phyloP scores from a whole-genome alignment of 352 stramenopile species.

The Phytophthora lateralis region DNA sequence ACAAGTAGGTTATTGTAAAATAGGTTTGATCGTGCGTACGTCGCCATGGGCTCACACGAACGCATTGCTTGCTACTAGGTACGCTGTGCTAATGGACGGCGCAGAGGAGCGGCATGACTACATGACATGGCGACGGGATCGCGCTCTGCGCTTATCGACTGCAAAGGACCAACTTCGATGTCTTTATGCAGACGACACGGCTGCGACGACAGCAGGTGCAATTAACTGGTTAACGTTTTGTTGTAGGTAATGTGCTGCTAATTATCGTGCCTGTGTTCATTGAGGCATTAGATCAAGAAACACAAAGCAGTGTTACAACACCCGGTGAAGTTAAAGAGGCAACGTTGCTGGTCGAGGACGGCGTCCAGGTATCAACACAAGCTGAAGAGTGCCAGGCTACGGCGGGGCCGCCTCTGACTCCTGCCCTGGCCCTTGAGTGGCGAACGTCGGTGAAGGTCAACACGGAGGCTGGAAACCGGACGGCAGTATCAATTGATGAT shows the following conservation, averaged over 20 bases:
- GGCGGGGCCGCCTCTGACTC: background rate
- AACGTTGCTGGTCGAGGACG: background rate
- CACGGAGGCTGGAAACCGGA: conserved; percentile 2
- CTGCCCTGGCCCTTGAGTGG: conserved; percentile 4
- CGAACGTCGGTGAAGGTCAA: conserved; percentile 23
- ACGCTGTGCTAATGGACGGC: conserved; percentile 39
- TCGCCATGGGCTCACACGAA: background rate
- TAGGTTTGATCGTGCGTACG: background rate
- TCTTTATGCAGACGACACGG: conserved; percentile 33
- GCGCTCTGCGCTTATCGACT: conserved; percentile 45
- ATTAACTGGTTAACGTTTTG: background rate
- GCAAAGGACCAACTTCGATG: conserved; percentile 40
- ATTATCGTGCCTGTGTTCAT: background rate
- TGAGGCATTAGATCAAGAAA: conserved; percentile 15
- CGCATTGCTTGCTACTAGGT: conserved; percentile 32
- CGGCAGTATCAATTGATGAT: background rate
- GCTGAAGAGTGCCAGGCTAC: background rate
- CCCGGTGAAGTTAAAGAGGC: conserved; percentile 1
- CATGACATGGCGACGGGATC: conserved; percentile 62
- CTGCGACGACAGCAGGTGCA: conserved; percentile 42
- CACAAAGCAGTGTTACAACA: background rate
- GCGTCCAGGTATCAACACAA: background rate
- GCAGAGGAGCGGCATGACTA: conserved; percentile 51
- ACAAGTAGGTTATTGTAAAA: conserved; percentile 25
- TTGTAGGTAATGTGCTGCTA: background rate